Conservation (phyloP, 306 rosid genomes). For the Pyrus communis region DNA sequence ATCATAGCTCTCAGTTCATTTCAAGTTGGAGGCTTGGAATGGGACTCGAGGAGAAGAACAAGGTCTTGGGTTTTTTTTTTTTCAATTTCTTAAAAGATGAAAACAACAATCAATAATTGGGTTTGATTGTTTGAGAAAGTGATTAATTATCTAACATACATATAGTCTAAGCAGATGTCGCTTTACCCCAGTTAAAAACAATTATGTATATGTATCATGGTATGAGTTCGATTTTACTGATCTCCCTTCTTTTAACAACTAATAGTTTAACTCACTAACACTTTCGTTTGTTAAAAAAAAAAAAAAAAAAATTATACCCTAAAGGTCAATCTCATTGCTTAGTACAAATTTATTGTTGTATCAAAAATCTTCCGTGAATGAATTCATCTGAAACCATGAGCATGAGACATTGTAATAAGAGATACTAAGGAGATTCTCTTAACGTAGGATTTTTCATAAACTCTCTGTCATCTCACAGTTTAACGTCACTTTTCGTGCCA, state of each 20-base stretch:
- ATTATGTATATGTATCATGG: too few relatives aligned
- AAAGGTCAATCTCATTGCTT: too few relatives aligned
- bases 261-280: too few relatives aligned
- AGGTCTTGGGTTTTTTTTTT: not conserved
- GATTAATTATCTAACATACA: not conserved
- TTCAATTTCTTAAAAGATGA: not conserved
- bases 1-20: conserved; percentile 13
- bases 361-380: too few relatives aligned
- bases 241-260: too few relatives aligned
- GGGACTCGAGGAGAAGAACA: not conserved
- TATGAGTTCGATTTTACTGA: fast-evolving
- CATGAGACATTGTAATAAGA: not conserved
- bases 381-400: not conserved
- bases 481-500: fast-evolving
- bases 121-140: not conserved
- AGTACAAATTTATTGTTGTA: not conserved
- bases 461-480: too few relatives aligned
- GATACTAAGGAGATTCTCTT: too few relatives aligned
- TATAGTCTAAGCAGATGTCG: too few relatives aligned
- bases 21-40: not conserved
- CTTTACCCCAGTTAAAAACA: too few relatives aligned
- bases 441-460: too few relatives aligned
- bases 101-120: not conserved
- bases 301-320: too few relatives aligned
- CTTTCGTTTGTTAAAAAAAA: too few relatives aligned